Conservation (phyloP, 78 protist species). For the Dictyostelium intermedium region DNA sequence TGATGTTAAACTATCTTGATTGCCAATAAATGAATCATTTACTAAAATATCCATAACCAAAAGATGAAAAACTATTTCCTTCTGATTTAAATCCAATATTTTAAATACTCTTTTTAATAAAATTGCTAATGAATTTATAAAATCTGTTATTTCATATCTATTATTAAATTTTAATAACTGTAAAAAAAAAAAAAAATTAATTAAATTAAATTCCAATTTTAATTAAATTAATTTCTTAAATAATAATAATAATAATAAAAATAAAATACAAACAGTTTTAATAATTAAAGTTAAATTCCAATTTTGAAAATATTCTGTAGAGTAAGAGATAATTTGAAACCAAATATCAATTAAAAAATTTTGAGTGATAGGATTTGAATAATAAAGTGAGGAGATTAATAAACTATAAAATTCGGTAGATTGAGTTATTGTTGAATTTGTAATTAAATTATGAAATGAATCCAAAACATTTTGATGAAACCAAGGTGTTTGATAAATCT, state of each 20-base stretch:
- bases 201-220: too few relatives aligned
- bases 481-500: neutral
- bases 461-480: neutral
- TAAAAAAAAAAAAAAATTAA: neutral
- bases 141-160: constrained; percentile 2
- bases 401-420: neutral
- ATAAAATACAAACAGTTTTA: neutral
- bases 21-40: neutral
- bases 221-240: too few relatives aligned
- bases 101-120: constrained; percentile 2
- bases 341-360: neutral
- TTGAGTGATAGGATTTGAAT: neutral
- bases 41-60: neutral
- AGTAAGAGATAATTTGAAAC: neutral
- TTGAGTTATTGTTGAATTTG: neutral
- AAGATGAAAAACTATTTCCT: neutral
- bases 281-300: neutral
- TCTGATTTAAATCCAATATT: neutral
- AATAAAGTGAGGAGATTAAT: neutral
- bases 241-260: too few relatives aligned
- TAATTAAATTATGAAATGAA: neutral
- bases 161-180: neutral
- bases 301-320: neutral
- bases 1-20: neutral
- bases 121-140: neutral